A percentile compares a stretch with the other conserved stretches of the same genome.
Evolutionary conservation across 352 stramenopile species (phyloP).

Genomic region (Globisporangium sylvaticum): DNA sequence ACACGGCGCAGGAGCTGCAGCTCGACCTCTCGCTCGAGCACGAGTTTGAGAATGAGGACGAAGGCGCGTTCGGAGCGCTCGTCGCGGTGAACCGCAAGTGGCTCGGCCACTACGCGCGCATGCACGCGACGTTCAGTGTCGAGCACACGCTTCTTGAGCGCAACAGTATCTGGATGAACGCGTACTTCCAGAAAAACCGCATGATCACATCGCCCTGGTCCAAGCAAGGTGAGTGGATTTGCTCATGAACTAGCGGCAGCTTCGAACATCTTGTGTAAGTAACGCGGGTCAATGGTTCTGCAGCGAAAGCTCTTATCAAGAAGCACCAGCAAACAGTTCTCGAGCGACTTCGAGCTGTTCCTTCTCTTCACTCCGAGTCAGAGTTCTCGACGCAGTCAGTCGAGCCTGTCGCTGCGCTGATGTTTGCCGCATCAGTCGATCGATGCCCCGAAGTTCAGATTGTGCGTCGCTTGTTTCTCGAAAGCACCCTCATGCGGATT

Average conservation of each 20-base stretch:
- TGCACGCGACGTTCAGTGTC: slow-evolving; percentile 54
- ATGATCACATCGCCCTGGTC: slow-evolving; percentile 60
- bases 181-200: slow-evolving; percentile 75
- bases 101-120: slow-evolving; percentile 54
- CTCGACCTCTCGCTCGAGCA: slow-evolving; percentile 34
- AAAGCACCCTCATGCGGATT: not conserved
- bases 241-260: not conserved
- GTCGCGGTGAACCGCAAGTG: slow-evolving; percentile 61
- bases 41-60: slow-evolving; percentile 21
- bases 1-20: slow-evolving; percentile 20
- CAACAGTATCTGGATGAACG: slow-evolving; percentile 80
- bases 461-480: slow-evolving; percentile 19
- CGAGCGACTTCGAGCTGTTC: slow-evolving; percentile 32
- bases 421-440: slow-evolving; percentile 55
- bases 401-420: slow-evolving; percentile 59
- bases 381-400: slow-evolving; percentile 46
- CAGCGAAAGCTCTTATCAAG: slow-evolving; percentile 48
- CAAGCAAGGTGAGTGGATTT: slow-evolving; percentile 32
- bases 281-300: not conserved
- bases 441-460: slow-evolving; percentile 59
- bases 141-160: slow-evolving; percentile 51
- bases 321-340: slow-evolving; percentile 47
- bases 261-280: not conserved
- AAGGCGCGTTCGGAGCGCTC: slow-evolving; percentile 42
- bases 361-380: slow-evolving; percentile 34